Evolutionary conservation across 345 rosid genomes (phyloP), one percentile per base, ranked within the genome.

Genomic region (Gossypium longicalyx): DNA sequence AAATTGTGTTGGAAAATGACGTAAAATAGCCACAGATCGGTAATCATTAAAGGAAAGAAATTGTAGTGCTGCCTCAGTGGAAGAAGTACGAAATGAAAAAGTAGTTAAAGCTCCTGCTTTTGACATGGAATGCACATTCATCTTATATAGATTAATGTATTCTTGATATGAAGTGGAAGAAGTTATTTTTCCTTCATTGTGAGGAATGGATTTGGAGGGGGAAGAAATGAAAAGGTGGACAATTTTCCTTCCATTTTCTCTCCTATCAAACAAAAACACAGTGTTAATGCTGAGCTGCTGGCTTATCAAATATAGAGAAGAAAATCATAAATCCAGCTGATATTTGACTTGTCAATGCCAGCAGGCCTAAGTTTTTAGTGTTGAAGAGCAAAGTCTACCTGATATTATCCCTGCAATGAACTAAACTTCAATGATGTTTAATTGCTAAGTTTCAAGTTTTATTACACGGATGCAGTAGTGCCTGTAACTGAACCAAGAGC

Each of bases 301-400:
- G 54, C 72, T 22, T 84, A 89, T 93, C 94, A 2, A 91, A 87
- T 71, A 89, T 67, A 44, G 97, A 88, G 84, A 91, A 89, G 83
- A 89, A 85, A 73, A 88, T 83, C 92, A 87, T 89, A 82, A 88
- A 88, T 7, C 80, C 87, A 38, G 94, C 89, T 77, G 97, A 88
- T 80, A 89, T 85, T 83, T 91, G 94, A 68, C 81, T 87, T 15
- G 97, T 91, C 83, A 89, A 71, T 73, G 91, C 97, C 77, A 91
- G 73, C 52, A 88, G 79, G 66, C 97, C 94, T 43, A 89, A 92
- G 80, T 89, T 91, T 83, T 89, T 94, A 45, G 92, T 91, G 82
- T 71, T 22, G 41, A 22, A 78, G 57, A 52, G 63, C 61, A 66
- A 43, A 74, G 29, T 71, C 22, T 56, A 47, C 20, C 29, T 34